Conservation (phyloP, 768 basidiomycete genomes). For the Termitomyces eurrhizus region DNA sequence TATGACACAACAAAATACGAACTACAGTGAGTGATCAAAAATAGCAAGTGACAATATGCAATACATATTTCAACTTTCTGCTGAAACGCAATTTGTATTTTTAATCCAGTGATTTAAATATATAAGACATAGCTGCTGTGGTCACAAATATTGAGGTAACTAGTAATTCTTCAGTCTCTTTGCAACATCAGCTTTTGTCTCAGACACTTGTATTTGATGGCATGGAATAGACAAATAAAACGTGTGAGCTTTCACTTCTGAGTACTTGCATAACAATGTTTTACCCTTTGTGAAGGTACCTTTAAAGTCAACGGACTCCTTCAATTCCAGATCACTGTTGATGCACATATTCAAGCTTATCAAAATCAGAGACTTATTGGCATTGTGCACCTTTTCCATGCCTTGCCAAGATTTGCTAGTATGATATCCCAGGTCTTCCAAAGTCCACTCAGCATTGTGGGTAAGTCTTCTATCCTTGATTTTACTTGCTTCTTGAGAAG, state of each 20-base stretch:
- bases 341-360: not conserved
- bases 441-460: not conserved
- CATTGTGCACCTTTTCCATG: not conserved
- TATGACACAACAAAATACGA: slow-evolving; percentile 14
- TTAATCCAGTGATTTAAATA: not conserved
- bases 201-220: slow-evolving; percentile 25
- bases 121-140: not conserved
- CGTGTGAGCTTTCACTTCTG: slow-evolving; percentile 11
- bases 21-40: not conserved
- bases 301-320: slow-evolving; percentile 4
- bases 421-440: not conserved
- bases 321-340: slow-evolving; percentile 5
- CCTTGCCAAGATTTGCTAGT: not conserved
- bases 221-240: slow-evolving; percentile 1
- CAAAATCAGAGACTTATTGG: not conserved
- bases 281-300: slow-evolving; percentile 49
- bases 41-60: not conserved
- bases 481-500: not conserved
- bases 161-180: slow-evolving; percentile 57
- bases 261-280: slow-evolving; percentile 40
- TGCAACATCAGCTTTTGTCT: slow-evolving; percentile 63
- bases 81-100: not conserved
- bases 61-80: no score
- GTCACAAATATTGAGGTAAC: slow-evolving; percentile 54
- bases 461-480: not conserved